Evolutionary conservation across 2,329 filamentous ascomycete species (phyloP), one percentile per base, ranked within the genome.

Genomic region (Aspergillus terreus): DNA sequence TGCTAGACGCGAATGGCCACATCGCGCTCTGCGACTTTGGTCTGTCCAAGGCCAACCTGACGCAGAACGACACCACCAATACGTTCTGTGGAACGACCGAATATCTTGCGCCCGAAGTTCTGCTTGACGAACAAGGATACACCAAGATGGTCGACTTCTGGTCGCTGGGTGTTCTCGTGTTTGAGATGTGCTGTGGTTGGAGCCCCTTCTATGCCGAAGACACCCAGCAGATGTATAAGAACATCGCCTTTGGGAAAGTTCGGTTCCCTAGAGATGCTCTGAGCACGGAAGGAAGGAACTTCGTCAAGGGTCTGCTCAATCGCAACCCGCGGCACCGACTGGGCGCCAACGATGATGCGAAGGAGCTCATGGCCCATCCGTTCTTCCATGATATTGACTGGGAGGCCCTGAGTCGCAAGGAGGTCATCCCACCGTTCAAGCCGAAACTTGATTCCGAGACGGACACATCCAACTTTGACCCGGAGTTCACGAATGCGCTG

Each of bases 61-160:
- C 92, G 6, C 92, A 96, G 73, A 95, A 97, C 67, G 92, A 95
- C 58, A 99, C 94, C 0, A 99, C 94, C 47, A 99, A 97, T 73
- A 99, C 94, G 0, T 99, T 99, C 72, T 99, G 94, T 69, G 94
- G 94, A 55, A 99, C 94, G 1, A 99, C 94, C 0, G 94, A 99
- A 70, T 99, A 99, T 67, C 81, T 99, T 17, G 94, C 94, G 0
- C 94, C 94, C 0, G 94, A 99, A 68, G 94, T 97, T 2, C 79
- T 99, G 12, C 77, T 99, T 42, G 94, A 99, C 62, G 94, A 99
- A 75, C 89, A 91, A 64, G 94, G 94, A 32, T 99, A 99, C 73
- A 97, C 94, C 49, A 97, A 97, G 76, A 97, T 99, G 94, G 94
- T 99, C 6, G 94, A 99, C 71, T 99, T 97, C 71, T 99, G 94